Conservation (phyloP, 352 stramenopile genomes). For the Globisporangium takayamanum region DNA sequence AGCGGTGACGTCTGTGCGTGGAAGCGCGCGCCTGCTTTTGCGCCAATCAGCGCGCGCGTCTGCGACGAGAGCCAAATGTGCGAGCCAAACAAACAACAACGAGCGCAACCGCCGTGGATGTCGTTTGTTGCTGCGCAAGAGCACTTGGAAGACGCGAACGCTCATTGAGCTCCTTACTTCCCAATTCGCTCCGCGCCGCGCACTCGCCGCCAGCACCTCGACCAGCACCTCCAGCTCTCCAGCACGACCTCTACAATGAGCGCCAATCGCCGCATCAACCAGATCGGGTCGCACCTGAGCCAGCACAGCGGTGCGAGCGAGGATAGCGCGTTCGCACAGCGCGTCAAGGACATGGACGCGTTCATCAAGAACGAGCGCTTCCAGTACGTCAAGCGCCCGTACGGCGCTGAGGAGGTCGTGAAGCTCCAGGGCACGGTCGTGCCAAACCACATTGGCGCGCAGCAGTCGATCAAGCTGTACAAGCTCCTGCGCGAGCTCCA, state of each 20-base stretch:
- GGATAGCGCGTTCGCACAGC: constrained; percentile 53
- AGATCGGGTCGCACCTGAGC: constrained; percentile 65
- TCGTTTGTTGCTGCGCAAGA: not conserved
- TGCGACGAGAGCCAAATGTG: constrained; percentile 12
- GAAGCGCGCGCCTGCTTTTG: constrained; percentile 20
- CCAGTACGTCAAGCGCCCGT: constrained; percentile 73
- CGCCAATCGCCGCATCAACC: constrained; percentile 62
- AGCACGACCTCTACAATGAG: constrained; percentile 29
- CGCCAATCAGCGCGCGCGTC: constrained; percentile 11
- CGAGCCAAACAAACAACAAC: constrained; percentile 12
- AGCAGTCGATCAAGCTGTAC: constrained; percentile 81
- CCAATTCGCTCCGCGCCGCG: constrained; percentile 32
- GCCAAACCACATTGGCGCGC: constrained; percentile 31
- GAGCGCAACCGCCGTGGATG: not conserved
- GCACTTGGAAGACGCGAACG: too few relatives aligned
- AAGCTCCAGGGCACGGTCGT: constrained; percentile 80
- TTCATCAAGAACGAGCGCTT: constrained; percentile 76
- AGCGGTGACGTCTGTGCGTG: constrained; percentile 51
- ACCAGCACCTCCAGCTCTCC: not conserved
- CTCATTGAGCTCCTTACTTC: constrained; percentile 23
- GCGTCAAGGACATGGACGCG: constrained; percentile 64
- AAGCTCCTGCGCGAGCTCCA: constrained; percentile 83
- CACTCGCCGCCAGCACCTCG: constrained; percentile 10
- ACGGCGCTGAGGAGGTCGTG: constrained; percentile 76
- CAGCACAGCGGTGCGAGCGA: constrained; percentile 48